Base-by-base conservation (phyloP, 495 filamentous ascomycete species). In the Podospora comata region DNA sequence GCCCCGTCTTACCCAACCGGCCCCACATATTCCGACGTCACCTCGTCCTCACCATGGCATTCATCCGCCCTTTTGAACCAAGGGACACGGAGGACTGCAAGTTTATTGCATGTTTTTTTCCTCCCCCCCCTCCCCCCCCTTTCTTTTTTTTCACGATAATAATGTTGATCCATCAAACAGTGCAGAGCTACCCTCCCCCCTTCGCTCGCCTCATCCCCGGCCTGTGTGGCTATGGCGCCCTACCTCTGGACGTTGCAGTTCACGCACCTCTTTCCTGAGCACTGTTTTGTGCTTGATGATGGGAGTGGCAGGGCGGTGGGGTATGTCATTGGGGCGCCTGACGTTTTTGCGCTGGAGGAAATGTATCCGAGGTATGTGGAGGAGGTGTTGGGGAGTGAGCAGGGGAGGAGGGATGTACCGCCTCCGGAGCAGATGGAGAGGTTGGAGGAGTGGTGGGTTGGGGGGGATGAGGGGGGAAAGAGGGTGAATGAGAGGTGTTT, bases 211-310 rank as follows among this genome's bases (percentile, higher is more conserved):
- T 53, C 72, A 32, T 75, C 75, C 30, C 54, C 66, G 1, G 65
- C 44, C 30, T 77, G 71, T 44, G 53, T 66, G 58, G 59, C 70
- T 56, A 70, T 80, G 53, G 72, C 79, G 5, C 80, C 80, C 18
- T 82, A 82, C 71, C 68, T 81, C 72, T 82, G 80, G 80, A 80
- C 78, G 16, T 78, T 81, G 56, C 80, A 73, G 6, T 82, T 79
- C 73, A 81, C 78, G 28, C 71, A 74, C 64, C 77, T 82, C 65
- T 76, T 65, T 55, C 80, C 80, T 0, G 20, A 56, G 1, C 70
- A 70, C 67, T 78, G 76, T 73, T 75, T 79, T 69, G 74, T 82
- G 6, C 75, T 82, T 4, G 79, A 80, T 73, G 77, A 79, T 67
- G 80, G 79, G 44, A 39, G 66, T 4, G 79, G 79, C 32, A 39